phyloP scores from a whole-genome alignment of 78 protist species.

The Dictyostelium purpureum region DNA sequence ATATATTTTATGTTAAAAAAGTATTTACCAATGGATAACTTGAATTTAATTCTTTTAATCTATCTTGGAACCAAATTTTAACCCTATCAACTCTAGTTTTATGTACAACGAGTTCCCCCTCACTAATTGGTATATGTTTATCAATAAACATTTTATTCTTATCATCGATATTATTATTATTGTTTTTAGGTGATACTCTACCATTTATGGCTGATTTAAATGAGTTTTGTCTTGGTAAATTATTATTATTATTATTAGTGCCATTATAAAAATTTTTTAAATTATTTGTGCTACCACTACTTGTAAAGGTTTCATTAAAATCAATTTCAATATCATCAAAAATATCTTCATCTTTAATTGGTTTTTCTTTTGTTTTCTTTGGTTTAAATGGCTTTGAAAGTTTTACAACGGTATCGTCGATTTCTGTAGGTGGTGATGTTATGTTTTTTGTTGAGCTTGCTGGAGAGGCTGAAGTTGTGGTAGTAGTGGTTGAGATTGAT shows the following conservation, averaged over 20 bases:
- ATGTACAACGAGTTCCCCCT: conserved; percentile 37
- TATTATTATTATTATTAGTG: neutral
- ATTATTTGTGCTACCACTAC: neutral
- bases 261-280: neutral
- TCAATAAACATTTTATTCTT: conserved; percentile 26
- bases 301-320: too few species aligned
- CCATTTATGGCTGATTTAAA: neutral
- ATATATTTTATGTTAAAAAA: too few species aligned
- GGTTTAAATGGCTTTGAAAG: neutral
- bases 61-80: conserved; percentile 47
- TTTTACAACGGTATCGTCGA: too few species aligned
- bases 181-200: neutral
- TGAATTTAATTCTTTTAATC: conserved; percentile 19
- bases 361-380: neutral
- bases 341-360: neutral
- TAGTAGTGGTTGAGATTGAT: neutral
- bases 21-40: neutral
- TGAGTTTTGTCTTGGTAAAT: neutral
- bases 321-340: neutral
- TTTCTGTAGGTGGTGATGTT: too few species aligned
- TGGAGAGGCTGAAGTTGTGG: neutral
- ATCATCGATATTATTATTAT: neutral
- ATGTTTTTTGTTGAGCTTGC: too few species aligned
- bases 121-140: conserved; percentile 35
- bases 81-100: conserved; percentile 16